A percentile compares a stretch with the other conserved stretches of the same genome.
These are phyloP conservation scores for Ganoderma leucocontextum DNA, from an alignment of 1,284 basidiomycete species.

Conservation along the genomic window DNA sequence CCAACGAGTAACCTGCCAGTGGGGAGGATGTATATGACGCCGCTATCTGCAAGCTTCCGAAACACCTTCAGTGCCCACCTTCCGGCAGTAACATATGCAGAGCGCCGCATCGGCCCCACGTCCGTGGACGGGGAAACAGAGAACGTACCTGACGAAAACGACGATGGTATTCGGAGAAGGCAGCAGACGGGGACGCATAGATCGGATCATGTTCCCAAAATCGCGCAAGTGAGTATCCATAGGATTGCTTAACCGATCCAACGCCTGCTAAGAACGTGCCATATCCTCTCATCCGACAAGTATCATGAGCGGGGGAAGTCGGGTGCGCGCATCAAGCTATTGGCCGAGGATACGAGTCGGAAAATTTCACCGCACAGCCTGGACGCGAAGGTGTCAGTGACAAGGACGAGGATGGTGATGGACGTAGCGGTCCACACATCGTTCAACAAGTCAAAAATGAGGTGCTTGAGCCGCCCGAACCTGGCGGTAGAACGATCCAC, in stretches of 20 bases:
- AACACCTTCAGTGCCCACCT: neutral
- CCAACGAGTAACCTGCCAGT: neutral
- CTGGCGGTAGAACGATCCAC: neutral
- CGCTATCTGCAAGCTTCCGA: neutral
- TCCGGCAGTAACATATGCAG: neutral
- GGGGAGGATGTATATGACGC: neutral
- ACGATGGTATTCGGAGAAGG: neutral
- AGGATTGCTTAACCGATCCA: too few relatives aligned
- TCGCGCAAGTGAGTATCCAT: too few relatives aligned
- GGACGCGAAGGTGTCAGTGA: too few relatives aligned
- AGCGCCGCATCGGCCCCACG: neutral
- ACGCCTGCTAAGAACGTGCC: too few relatives aligned
- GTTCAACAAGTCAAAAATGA: neutral
- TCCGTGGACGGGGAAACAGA: too few relatives aligned
- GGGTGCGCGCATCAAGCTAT: neutral
- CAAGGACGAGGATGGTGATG: neutral
- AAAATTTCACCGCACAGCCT: too few relatives aligned
- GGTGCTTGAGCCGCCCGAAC: neutral
- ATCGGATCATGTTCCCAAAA: too few relatives aligned
- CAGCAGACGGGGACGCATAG: too few relatives aligned
- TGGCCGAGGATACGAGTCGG: neutral
- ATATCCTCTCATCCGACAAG: too few relatives aligned
- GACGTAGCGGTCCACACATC: neutral
- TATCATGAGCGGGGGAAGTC: too few relatives aligned
- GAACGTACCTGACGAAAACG: neutral